Evolutionary conservation across 257 asterid species (phyloP).

Genomic region (Linaria vulgaris): DNA sequence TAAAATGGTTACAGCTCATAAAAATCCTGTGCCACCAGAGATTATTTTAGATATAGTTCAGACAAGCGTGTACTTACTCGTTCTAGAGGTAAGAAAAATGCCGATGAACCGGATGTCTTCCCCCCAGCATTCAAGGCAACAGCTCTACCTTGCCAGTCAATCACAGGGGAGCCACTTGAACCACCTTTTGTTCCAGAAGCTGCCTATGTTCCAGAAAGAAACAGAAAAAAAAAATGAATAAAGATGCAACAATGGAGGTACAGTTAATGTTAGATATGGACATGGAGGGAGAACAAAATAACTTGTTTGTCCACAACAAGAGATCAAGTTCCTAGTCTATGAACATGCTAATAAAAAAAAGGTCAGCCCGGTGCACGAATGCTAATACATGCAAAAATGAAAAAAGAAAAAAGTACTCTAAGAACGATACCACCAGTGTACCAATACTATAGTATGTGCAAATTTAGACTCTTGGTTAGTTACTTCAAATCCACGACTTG

Average conservation of each 20-base stretch:
- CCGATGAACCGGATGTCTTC: constrained; percentile 96
- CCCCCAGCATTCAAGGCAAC: constrained; percentile 99
- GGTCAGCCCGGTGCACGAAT: too few species aligned
- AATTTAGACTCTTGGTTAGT: neutral
- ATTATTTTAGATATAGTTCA: constrained; percentile 17
- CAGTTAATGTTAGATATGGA: constrained; percentile 16
- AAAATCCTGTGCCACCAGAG: constrained; percentile 12
- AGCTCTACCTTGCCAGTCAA: constrained; percentile 99
- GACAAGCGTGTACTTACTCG: constrained; percentile 57
- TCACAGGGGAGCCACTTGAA: constrained; percentile 99
- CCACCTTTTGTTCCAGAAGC: constrained; percentile 99
- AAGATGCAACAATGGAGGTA: constrained; percentile 16
- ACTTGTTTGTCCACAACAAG: constrained; percentile 12
- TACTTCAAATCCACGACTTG: neutral
- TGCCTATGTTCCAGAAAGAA: constrained; percentile 56
- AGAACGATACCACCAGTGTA: constrained; percentile 1
- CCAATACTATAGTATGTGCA: neutral
- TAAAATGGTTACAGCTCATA: constrained; percentile 10
- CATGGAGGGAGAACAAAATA: constrained; percentile 15
- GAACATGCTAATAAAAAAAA: constrained; percentile 2
- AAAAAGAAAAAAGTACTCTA: neutral
- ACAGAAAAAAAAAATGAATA: constrained; percentile 12
- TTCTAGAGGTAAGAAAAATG: constrained; percentile 96
- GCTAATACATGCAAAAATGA: too few species aligned
- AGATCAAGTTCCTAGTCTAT: constrained; percentile 4